Base-by-base conservation (phyloP, 208 protist genomes). In the Strigomonas culicis region DNA sequence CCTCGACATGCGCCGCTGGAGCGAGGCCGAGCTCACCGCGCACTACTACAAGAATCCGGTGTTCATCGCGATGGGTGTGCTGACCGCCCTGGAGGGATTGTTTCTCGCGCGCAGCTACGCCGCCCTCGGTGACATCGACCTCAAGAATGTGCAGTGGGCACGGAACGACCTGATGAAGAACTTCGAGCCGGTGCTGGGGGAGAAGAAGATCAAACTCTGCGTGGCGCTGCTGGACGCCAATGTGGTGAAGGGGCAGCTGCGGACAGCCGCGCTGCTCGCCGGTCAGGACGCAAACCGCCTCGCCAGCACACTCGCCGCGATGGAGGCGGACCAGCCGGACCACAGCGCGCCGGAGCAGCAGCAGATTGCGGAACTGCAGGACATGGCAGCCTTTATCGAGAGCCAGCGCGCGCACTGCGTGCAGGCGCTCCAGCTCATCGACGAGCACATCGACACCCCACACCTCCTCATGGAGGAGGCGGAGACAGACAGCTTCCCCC, bases 71-170 rank as follows among this genome's bases (percentile, higher is more conserved):
- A 60, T 80, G 44, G 86, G 71, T 0, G 59, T 90, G 11, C 62
- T 95, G 15, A 84, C 77, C 2, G 83, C 74, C 7, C 72, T 95
- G 7, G 84, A 93, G 71, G 80, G 86, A 11, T 63, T 95, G 0
- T 93, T 80, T 65, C 75, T 95, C 17, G 85, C 89, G 0, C 78
- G 89, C 62, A 75, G 66, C 32, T 80, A 93, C 65, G 85, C 86
- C 43, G 77, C 70, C 2, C 72, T 95, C n/a, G 89, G 89, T 4
- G 82, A 93, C 39, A 77, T 95, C 27, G 66, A 76, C 4, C 70
- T 68, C 31, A 49, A 75, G 8, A 90, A 86, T 55, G 82, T 93
- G 31, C 59, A 72, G 3, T 93, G 81, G 75, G 86, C 89, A 6
- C 57, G 75, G 0, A 72, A 68, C 7, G 70, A 80, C 6, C 64